Evolutionary conservation across 2,329 filamentous ascomycete species (phyloP), one percentile per base, ranked within the genome.

Genomic region (Bipolaris victoriae): DNA sequence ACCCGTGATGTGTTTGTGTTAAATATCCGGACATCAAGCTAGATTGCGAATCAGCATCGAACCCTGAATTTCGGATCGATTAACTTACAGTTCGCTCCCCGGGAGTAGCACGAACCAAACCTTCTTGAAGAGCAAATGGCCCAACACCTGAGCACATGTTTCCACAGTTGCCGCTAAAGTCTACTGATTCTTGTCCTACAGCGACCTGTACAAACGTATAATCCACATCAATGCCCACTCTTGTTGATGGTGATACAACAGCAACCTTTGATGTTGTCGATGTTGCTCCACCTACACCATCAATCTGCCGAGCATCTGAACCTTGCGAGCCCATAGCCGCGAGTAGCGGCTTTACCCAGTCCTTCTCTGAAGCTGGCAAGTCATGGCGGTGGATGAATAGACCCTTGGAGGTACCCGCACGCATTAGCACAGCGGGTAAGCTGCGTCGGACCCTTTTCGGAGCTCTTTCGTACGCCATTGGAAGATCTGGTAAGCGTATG

Each of bases 191-290:
- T 63, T 88, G 81, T 36, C 82, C 83, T 45, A 91, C 83, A 2
- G 88, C 88, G 6, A 91, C 80, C 47, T 88, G 86, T 1, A 88
- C 84, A 70, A 91, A 91, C 0, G 88, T 91, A 65, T 88, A 91
- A 55, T 90, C 85, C 3, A 90, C 80, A 61, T 90, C 85, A 4
- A 66, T 52, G 16, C 61, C 82, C 0, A 72, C 58, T 15, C 67
- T 80, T 76, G 2, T 74, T 69, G 2, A 86, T 81, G 0, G 77
- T 0, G 80, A 82, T 1, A 91, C 79, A 1, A 91, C 80, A 71
- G 88, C 88, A 16, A 91, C 79, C 72, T 92, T 92, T 52, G 86
- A 89, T 2, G 89, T 83, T 26, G 84, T 87, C 9, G 87, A 89
- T 55, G 88, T 80, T 3, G 88, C 88, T 0, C 86, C 88, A 2